A percentile compares a stretch with the other conserved stretches of the same genome.
These are phyloP conservation scores for Physcomitrium patens DNA, from an alignment of 225 moss, liverwort and hornwort genomes.

Conservation along the genomic window DNA sequence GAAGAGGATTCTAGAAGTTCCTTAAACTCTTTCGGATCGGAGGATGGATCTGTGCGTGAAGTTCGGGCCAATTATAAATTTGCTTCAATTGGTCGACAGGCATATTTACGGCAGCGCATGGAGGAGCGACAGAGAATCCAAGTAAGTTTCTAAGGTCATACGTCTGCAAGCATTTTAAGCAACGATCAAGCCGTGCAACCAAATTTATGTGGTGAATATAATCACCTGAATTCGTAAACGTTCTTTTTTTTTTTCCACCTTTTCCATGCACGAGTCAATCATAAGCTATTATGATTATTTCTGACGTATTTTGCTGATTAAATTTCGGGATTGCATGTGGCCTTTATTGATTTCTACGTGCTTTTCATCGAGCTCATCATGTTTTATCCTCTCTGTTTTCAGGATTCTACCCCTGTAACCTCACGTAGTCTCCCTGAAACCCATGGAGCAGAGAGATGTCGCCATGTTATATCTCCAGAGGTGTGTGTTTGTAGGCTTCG, in stretches of 20 bases:
- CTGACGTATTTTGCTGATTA: too few relatives aligned
- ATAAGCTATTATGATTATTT: too few relatives aligned
- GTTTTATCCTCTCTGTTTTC: constrained; percentile 8
- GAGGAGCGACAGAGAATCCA: constrained; percentile 54
- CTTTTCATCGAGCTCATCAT: constrained; percentile 22
- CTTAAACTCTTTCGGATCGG: constrained; percentile 19
- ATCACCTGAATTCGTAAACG: neutral
- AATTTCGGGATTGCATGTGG: neutral
- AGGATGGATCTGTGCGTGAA: constrained; percentile 29
- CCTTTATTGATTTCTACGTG: neutral
- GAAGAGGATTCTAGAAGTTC: constrained; percentile 34
- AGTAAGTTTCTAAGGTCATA: constrained; percentile 24
- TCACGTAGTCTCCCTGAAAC: constrained; percentile 34
- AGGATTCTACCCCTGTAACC: constrained; percentile 45
- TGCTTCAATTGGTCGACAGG: constrained; percentile 44
- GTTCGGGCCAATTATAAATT: constrained; percentile 43
- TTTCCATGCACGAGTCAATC: neutral
- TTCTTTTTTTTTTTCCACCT: neutral
- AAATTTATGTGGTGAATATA: neutral
- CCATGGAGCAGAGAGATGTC: constrained; percentile 48
- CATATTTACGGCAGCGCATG: constrained; percentile 48
- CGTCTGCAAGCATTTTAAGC: neutral
- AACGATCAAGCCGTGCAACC: constrained; percentile 1
- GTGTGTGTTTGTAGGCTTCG: constrained; percentile 18
- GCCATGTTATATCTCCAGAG: constrained; percentile 60